Evolutionary conservation across 805 yeast genomes (phyloP), one percentile per base, ranked within the genome.

Genomic region (Candida arabinofermentans): DNA sequence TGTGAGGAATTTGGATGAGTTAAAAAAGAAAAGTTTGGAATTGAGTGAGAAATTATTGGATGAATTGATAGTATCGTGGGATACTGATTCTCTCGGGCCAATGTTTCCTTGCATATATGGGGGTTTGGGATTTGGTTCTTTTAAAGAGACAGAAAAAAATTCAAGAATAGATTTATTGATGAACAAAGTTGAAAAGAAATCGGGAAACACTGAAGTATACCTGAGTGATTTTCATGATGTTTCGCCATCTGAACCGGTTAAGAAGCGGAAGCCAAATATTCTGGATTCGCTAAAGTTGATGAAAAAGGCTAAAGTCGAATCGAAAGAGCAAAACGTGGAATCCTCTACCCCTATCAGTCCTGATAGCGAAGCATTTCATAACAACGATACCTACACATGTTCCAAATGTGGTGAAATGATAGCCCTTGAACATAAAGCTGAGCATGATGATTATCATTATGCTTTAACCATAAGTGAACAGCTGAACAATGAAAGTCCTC

Each of bases 81-180:
- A 52, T 17, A 24, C 48, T 24, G 48, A 48, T 1, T 47, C 51
- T 8, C 40, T 35, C 12, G 61, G 60, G 0, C 38, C 49, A 2
- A 58, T 69, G 51, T 78, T 70, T 44, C 83, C 85, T 0, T 55
- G 81, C 31, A 59, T 66, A 2, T 71, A 74, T 43, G 62, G 81
- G 43, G 73, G 75, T 19, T 58, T 83, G 45, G 66, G 71, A 0
- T 60, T 83, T 2, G 68, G 82, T 3, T 77, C 75, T 42, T 79
- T 84, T 54, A 77, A 75, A 30, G 64, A 67, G 16, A 50, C 70
- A 0, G 66, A 63, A 24, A 38, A 41, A 1, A 39, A 35, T 13
- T 45, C 51, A 17, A 48, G 59, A 1, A 46, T 64, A 2, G 68
- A 62, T 41, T 55, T 56, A 13, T 43, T 53, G 22, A 37, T 44